Conservation (phyloP, 768 basidiomycete genomes). For the Obba rivulosa region DNA sequence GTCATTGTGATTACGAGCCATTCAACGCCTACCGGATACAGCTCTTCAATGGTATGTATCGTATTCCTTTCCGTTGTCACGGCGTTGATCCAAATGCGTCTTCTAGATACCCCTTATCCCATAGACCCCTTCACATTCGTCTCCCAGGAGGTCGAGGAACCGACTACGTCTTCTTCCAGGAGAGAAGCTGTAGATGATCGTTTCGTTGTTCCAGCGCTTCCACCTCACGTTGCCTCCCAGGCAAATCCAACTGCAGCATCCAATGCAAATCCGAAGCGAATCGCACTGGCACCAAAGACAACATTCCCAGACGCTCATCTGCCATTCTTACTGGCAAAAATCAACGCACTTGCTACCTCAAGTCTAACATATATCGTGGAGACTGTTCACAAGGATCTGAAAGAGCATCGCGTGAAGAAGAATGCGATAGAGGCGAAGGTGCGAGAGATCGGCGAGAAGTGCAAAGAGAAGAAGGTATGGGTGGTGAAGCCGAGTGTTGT, state of each 20-base stretch:
- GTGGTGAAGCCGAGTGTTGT: constrained; percentile 43
- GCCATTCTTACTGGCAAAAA: constrained; percentile 55
- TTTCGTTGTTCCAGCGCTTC: constrained; percentile 40
- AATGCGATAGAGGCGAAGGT: constrained; percentile 80
- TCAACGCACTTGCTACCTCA: constrained; percentile 52
- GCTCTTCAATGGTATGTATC: constrained; percentile 71
- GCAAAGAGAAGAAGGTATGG: constrained; percentile 71
- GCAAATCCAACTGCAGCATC: constrained; percentile 6
- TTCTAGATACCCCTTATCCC: constrained; percentile 62
- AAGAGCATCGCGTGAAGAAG: constrained; percentile 72
- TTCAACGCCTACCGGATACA: constrained; percentile 75
- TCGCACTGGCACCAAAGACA: constrained; percentile 37
- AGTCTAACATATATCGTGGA: constrained; percentile 69
- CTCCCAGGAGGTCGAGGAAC: constrained; percentile 41
- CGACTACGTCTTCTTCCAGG: constrained; percentile 21
- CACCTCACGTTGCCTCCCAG: constrained; percentile 6
- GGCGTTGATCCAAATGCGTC: not conserved
- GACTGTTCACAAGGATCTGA: constrained; percentile 64
- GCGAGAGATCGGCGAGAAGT: constrained; percentile 70
- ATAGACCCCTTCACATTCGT: constrained; percentile 78
- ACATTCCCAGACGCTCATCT: constrained; percentile 67
- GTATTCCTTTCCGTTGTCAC: not conserved
- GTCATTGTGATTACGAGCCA: constrained; percentile 60
- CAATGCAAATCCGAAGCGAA: constrained; percentile 21
- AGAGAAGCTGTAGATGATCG: constrained; percentile 19